Base-by-base conservation (phyloP, 352 stramenopile species). In the Globisporangium irregulare region DNA sequence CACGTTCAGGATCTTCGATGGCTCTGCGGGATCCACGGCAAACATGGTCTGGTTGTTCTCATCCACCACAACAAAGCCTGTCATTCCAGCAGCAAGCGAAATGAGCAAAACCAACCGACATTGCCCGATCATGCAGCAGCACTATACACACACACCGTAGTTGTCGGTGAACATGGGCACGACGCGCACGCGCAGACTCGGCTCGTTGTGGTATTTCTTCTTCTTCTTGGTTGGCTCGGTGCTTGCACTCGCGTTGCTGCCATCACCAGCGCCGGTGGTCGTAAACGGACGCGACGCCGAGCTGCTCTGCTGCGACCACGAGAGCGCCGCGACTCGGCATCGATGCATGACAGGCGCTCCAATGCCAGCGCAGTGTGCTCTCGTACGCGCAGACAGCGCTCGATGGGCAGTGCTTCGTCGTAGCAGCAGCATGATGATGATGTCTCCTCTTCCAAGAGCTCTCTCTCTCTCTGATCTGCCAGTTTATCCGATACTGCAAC, bases 21-120 rank as follows among this genome's bases (percentile, higher is more conserved):
- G 74, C 66, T 95, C 84, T 0, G 84, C 87, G 12, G 84, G 86
- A 55, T 95, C 87, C 46, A 95, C 79, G 1, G 84, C 76, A 59
- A 95, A 92, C 81, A 91, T 93, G 24, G 86, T 92, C 67, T 93
- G 84, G 62, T 95, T 95, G 29, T 76, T 73, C 66, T 95, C 77
- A 58, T 95, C 87, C 55, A 95, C 74, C 50, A 95, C 84, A 1
- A 95, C 76, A 53, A 89, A 95, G 3, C 86, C 86, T 93, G 59
- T 6, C 7, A 54, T 27, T 27, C 24, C 3, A 32, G 55, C 12
- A 24, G 8, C 3, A 34, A 22, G 15, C 34, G 7, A 22, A 57
- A 34, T 59, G 14, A 41, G 27, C 54, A 43, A 41, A 57, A 57
- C 3, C 29, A 32, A 32, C 4, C 4, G 29, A 32, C 29, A 32